Evolutionary conservation across 805 yeast genomes (phyloP).

Genomic region (Candida taoyuanica): DNA sequence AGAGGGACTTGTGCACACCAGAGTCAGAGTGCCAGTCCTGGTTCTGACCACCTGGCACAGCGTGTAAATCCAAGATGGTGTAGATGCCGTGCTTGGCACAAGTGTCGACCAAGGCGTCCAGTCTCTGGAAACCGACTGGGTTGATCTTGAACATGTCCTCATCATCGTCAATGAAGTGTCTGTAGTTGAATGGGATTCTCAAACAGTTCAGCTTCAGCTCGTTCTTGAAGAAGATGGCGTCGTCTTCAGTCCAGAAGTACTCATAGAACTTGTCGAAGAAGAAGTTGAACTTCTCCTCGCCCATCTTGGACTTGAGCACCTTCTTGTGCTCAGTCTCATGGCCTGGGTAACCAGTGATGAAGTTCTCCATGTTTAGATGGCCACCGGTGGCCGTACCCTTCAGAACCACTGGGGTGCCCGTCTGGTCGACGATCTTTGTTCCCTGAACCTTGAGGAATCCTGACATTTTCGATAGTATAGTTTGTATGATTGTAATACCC

Average conservation of each 20-base stretch:
- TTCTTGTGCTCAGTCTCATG: slow-evolving; percentile 47
- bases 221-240: slow-evolving; percentile 41
- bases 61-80: slow-evolving; percentile 44
- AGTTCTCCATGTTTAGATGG: slow-evolving; percentile 51
- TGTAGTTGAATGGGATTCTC: slow-evolving; percentile 48
- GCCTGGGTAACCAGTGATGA: slow-evolving; percentile 52
- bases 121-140: slow-evolving; percentile 39
- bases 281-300: slow-evolving; percentile 43
- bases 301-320: slow-evolving; percentile 36
- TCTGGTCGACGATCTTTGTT: slow-evolving; percentile 42
- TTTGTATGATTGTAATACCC: too few relatives aligned
- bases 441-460: slow-evolving; percentile 39
- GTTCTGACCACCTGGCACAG: slow-evolving; percentile 50
- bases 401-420: slow-evolving; percentile 37
- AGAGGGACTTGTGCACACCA: slow-evolving; percentile 41
- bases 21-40: slow-evolving; percentile 53
- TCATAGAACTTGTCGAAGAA: slow-evolving; percentile 50
- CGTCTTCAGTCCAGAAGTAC: slow-evolving; percentile 48
- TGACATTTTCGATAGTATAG: slow-evolving; percentile 5
- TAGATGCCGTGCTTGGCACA: slow-evolving; percentile 45
- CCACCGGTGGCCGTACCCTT: slow-evolving; percentile 49
- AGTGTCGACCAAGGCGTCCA: slow-evolving; percentile 39
- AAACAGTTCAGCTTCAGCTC: slow-evolving; percentile 40
- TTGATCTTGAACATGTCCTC: slow-evolving; percentile 38
- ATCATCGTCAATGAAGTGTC: slow-evolving; percentile 45